Conservation (phyloP, 164 flowering plant genomes). For the Cinnamomum micranthum region DNA sequence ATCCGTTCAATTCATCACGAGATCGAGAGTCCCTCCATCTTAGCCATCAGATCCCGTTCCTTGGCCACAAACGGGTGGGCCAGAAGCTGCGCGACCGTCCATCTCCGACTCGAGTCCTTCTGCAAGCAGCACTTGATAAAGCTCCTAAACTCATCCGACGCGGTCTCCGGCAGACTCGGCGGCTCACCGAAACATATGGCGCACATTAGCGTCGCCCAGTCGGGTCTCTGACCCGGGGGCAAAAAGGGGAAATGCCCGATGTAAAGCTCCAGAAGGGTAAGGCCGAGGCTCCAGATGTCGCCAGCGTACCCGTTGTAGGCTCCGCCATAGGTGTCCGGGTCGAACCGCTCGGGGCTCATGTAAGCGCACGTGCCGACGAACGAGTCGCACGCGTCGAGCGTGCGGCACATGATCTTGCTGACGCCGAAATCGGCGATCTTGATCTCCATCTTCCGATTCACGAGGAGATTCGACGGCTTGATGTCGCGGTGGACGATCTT, state of each 20-base stretch:
- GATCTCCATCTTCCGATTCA: slow-evolving; percentile 42
- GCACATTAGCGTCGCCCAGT: slow-evolving; percentile 85
- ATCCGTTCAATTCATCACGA: not conserved
- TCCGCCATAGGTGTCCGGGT: slow-evolving; percentile 60
- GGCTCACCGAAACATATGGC: slow-evolving; percentile 77
- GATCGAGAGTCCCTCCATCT: not conserved
- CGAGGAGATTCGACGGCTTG: slow-evolving; percentile 68
- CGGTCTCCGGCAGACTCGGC: slow-evolving; percentile 49
- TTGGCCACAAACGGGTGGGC: slow-evolving; percentile 53
- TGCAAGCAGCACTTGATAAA: slow-evolving; percentile 67
- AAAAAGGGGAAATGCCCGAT: slow-evolving; percentile 72
- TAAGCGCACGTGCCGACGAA: slow-evolving; percentile 85
- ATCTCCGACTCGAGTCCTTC: slow-evolving; percentile 59
- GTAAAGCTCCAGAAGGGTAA: slow-evolving; percentile 62
- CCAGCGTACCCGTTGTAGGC: slow-evolving; percentile 63
- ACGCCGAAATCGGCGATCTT: slow-evolving; percentile 88
- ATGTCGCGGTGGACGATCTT: slow-evolving; percentile 78
- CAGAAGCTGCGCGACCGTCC: slow-evolving; percentile 53
- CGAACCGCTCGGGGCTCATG: slow-evolving; percentile 88
- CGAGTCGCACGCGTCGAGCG: slow-evolving; percentile 63
- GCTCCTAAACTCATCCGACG: slow-evolving; percentile 49
- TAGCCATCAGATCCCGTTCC: not conserved
- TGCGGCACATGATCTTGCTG: slow-evolving; percentile 61
- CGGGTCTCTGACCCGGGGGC: slow-evolving; percentile 62
- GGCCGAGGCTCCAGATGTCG: slow-evolving; percentile 80